phyloP scores from a whole-genome alignment of 257 asterid genomes.

The Coffea eugenioides region DNA sequence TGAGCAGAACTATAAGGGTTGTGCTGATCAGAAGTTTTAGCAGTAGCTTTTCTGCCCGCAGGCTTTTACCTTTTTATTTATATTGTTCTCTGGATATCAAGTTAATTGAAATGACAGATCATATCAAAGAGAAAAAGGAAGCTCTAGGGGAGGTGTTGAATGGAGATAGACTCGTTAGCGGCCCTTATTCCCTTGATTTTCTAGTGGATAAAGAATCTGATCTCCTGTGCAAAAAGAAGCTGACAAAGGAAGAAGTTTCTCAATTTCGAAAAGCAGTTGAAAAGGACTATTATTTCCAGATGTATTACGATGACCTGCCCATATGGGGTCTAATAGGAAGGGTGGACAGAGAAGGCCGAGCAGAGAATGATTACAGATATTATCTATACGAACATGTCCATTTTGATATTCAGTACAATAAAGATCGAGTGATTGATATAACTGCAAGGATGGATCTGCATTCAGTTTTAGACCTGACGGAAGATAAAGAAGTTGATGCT shows the following conservation, averaged over 20 bases:
- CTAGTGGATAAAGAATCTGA: constrained; percentile 35
- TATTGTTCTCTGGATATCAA: no score
- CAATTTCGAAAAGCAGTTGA: constrained; percentile 37
- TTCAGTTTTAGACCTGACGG: constrained; percentile 37
- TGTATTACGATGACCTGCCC: constrained; percentile 46
- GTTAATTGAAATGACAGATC: constrained; percentile 14
- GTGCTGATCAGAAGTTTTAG: no score
- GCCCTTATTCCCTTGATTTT: constrained; percentile 39
- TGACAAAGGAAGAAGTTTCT: constrained; percentile 33
- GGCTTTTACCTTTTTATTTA: no score
- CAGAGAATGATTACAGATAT: constrained; percentile 32
- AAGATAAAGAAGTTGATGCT: constrained; percentile 36
- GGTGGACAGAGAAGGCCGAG: constrained; percentile 35
- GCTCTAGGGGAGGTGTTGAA: constrained; percentile 46
- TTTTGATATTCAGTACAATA: constrained; percentile 37
- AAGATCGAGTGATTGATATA: constrained; percentile 40
- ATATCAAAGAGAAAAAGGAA: constrained; percentile 40
- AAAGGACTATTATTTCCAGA: constrained; percentile 43
- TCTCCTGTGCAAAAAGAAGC: constrained; percentile 33
- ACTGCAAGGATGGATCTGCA: constrained; percentile 38
- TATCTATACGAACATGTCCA: constrained; percentile 42
- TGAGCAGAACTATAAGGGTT: no score
- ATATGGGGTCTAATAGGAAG: constrained; percentile 44
- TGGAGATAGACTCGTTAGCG: constrained; percentile 43
- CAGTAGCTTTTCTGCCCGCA: no score